Conservation (phyloP, 345 rosid species). For the Ceriops decandra region DNA sequence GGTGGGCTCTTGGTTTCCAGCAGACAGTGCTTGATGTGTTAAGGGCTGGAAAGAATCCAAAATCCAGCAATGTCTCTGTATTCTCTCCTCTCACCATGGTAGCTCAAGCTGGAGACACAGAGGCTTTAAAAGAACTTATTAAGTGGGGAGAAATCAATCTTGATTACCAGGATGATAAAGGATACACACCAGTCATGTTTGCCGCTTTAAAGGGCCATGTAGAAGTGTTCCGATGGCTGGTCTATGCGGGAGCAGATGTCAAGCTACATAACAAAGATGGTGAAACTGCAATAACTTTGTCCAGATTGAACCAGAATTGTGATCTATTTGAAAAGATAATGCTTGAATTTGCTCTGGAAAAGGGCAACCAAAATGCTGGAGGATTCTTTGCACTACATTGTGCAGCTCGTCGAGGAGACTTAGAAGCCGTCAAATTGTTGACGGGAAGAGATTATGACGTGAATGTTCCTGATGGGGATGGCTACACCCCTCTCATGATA, state of each 20-base stretch:
- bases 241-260: conserved; percentile 88
- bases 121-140: conserved; percentile 55
- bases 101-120: conserved; percentile 65
- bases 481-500: conserved; percentile 90
- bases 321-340: conserved; percentile 85
- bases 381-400: conserved; percentile 93
- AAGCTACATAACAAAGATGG: conserved; percentile 67
- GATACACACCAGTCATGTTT: conserved; percentile 84
- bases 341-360: conserved; percentile 88
- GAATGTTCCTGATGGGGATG: conserved; percentile 69
- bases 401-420: conserved; percentile 88
- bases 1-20: conserved; percentile 69
- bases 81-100: conserved; percentile 58
- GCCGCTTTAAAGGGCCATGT: conserved; percentile 80
- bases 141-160: conserved; percentile 39
- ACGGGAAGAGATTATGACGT: conserved; percentile 63
- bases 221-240: conserved; percentile 67
- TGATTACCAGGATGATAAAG: conserved; percentile 75
- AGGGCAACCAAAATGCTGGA: conserved; percentile 60
- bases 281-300: conserved; percentile 65
- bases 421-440: conserved; percentile 63
- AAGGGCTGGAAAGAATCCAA: conserved; percentile 52
- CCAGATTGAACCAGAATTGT: conserved; percentile 52
- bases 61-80: conserved; percentile 49
- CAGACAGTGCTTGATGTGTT: conserved; percentile 52